Percentiles rank a stretch among this genome's conserved stretches.
These are phyloP conservation scores for Dothideomycetidae sp. DNA, from an alignment of 2,329 filamentous ascomycete genomes.

Conservation along the genomic window DNA sequence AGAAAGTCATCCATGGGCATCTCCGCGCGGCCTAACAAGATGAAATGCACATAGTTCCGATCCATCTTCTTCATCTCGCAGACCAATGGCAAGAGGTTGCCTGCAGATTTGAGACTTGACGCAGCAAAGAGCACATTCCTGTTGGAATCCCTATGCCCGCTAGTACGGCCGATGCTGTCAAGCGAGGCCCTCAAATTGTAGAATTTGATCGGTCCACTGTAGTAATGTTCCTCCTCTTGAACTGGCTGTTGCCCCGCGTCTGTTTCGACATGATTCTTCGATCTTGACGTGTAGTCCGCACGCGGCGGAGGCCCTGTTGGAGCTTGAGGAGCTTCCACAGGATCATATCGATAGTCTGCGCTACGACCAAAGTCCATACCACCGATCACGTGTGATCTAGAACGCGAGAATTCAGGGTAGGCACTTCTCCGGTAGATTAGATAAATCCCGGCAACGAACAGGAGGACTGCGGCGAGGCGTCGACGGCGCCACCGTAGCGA, in stretches of 20 bases:
- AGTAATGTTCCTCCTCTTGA: conserved; percentile 32
- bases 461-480: conserved; percentile 27
- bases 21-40: conserved; percentile 58
- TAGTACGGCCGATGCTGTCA: conserved; percentile 41
- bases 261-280: conserved; percentile 16
- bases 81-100: conserved; percentile 62
- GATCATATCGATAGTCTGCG: conserved; percentile 22
- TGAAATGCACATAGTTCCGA: conserved; percentile 67
- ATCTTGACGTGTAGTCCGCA: conserved; percentile 11
- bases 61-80: conserved; percentile 67
- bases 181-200: conserved; percentile 50
- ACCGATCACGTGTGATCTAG: conserved; percentile 11
- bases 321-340: conserved; percentile 15
- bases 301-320: conserved; percentile 12
- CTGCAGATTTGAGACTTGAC: conserved; percentile 57
- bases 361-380: conserved; percentile 11
- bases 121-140: conserved; percentile 68
- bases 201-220: conserved; percentile 58
- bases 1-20: conserved; percentile 55
- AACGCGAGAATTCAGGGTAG: conserved; percentile 27
- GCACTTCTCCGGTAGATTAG: conserved; percentile 53
- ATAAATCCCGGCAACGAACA: conserved; percentile 42
- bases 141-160: conserved; percentile 40
- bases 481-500: conserved; percentile 34
- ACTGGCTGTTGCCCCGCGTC: conserved; percentile 9